phyloP scores from a whole-genome alignment of 371 early-diverging fungal species.

The Mortierella sp. region DNA sequence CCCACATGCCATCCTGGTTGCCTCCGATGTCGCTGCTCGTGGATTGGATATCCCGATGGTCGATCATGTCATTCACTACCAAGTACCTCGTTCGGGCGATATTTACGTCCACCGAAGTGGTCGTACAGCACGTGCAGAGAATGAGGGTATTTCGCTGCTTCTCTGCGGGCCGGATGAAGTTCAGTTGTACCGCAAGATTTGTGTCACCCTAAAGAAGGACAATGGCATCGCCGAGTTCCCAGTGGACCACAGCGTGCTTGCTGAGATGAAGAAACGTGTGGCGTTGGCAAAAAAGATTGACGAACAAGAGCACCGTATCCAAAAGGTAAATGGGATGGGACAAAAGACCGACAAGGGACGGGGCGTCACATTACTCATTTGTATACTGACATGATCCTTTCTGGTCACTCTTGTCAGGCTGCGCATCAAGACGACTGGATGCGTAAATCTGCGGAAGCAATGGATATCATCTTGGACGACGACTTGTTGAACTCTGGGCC shows the following conservation, averaged over 20 bases:
- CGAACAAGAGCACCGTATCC: constrained; percentile 75
- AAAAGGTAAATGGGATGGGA: constrained; percentile 61
- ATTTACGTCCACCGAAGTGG: constrained; percentile 90
- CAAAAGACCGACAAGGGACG: neutral
- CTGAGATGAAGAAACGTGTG: constrained; percentile 76
- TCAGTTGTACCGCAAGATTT: constrained; percentile 80
- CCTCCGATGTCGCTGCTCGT: constrained; percentile 92
- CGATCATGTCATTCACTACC: constrained; percentile 90
- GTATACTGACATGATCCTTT: neutral
- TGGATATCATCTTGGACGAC: constrained; percentile 86
- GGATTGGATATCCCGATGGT: constrained; percentile 90
- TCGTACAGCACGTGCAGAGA: constrained; percentile 89
- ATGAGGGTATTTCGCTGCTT: constrained; percentile 85
- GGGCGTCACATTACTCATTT: no score
- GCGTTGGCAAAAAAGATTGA: constrained; percentile 84
- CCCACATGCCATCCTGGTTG: constrained; percentile 78
- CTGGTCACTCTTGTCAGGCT: constrained; percentile 25
- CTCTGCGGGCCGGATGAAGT: constrained; percentile 88
- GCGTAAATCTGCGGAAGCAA: constrained; percentile 83
- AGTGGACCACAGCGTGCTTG: constrained; percentile 67
- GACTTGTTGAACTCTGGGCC: constrained; percentile 60
- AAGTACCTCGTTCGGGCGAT: constrained; percentile 86
- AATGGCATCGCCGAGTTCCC: constrained; percentile 77
- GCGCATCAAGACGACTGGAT: constrained; percentile 85
- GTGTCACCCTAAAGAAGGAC: constrained; percentile 76